Evolutionary conservation across 2,329 filamentous ascomycete species (phyloP).

Genomic region (Xylariaceae sp.): DNA sequence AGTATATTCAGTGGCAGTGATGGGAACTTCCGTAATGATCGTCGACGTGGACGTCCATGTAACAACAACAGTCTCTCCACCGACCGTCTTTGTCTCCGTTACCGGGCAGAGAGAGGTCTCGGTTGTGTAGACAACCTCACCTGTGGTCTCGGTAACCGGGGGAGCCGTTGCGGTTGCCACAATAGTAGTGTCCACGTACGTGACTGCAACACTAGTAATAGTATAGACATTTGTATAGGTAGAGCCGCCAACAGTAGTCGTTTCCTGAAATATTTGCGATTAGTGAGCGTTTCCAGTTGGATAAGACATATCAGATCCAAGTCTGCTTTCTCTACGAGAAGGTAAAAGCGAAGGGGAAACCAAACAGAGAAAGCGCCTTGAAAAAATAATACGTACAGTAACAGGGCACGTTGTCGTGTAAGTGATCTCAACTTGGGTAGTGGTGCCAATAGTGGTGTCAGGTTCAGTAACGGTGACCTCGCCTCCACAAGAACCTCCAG

Average conservation of each 20-base stretch:
- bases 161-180: slow-evolving; percentile 34
- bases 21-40: slow-evolving; percentile 41
- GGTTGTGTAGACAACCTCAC: slow-evolving; percentile 50
- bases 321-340: not conserved
- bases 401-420: slow-evolving; percentile 46
- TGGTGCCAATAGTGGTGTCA: slow-evolving; percentile 45
- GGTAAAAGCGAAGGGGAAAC: not conserved
- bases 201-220: slow-evolving; percentile 37
- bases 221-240: slow-evolving; percentile 33
- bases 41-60: slow-evolving; percentile 50
- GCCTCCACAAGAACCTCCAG: slow-evolving; percentile 45
- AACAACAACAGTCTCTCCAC: slow-evolving; percentile 49
- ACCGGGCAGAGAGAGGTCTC: slow-evolving; percentile 53
- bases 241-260: slow-evolving; percentile 26
- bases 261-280: slow-evolving; percentile 20
- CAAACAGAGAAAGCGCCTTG: not conserved
- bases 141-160: slow-evolving; percentile 47
- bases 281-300: not conserved
- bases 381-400: slow-evolving; percentile 24
- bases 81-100: slow-evolving; percentile 53
- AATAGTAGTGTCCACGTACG: slow-evolving; percentile 26
- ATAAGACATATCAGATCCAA: not conserved
- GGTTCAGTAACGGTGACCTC: slow-evolving; percentile 46
- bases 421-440: slow-evolving; percentile 46
- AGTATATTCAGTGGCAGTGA: slow-evolving; percentile 42